These are phyloP conservation scores for Paraglomus occultum DNA, from an alignment of 192 early-diverging fungal species.

Conservation along the genomic window DNA sequence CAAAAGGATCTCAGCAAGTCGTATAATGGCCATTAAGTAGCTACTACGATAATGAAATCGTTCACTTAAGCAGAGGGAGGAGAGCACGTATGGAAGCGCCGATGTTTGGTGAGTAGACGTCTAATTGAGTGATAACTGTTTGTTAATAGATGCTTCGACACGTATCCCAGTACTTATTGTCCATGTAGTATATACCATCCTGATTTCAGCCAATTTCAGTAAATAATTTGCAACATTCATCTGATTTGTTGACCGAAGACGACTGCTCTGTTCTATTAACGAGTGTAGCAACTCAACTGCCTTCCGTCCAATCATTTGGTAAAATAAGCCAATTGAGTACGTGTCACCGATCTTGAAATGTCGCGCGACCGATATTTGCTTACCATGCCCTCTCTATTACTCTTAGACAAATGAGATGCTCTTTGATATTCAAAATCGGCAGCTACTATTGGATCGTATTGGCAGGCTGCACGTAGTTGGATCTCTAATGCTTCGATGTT, in stretches of 20 bases:
- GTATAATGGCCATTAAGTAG: slow-evolving; percentile 24
- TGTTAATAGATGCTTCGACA: no score
- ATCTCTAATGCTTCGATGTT: slow-evolving; percentile 18
- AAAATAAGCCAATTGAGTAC: no score
- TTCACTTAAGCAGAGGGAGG: slow-evolving; percentile 24
- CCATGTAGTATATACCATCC: slow-evolving; percentile 16
- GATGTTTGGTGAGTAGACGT: background rate
- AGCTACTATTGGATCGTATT: slow-evolving; percentile 15
- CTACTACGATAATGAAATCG: slow-evolving; percentile 29
- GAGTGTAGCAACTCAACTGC: slow-evolving; percentile 2
- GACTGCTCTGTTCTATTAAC: slow-evolving; percentile 20
- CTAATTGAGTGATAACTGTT: no score
- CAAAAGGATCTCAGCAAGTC: slow-evolving; percentile 20
- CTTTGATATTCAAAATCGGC: slow-evolving; percentile 23
- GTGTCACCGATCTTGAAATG: no score
- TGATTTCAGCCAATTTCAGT: slow-evolving; percentile 27
- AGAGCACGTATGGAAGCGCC: slow-evolving; percentile 26
- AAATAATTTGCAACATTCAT: slow-evolving; percentile 23
- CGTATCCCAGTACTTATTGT: no score
- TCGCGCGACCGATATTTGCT: background rate
- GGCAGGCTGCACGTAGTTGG: slow-evolving; percentile 26
- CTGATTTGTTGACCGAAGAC: slow-evolving; percentile 17
- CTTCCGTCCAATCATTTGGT: background rate
- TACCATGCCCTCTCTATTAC: slow-evolving; percentile 6
- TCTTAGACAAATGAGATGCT: slow-evolving; percentile 12